A percentile compares a stretch with the other conserved stretches of the same genome.
phyloP scores from a whole-genome alignment of 75 land plant genomes.

The Chamaecyparis obtusa region DNA sequence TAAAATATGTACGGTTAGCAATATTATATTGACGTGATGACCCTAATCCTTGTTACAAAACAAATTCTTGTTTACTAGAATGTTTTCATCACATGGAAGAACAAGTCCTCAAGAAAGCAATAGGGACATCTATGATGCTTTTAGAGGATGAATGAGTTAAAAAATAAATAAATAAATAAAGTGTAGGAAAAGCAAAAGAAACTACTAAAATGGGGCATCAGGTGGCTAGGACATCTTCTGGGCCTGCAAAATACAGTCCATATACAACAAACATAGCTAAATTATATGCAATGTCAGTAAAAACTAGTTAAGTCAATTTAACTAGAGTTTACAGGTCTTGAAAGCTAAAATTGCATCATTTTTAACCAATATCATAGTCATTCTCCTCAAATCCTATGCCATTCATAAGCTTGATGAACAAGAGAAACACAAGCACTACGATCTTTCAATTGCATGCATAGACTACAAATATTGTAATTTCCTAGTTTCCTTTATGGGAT shows the following conservation, averaged over 20 bases:
- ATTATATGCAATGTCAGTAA: background rate
- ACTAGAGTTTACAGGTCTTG: background rate
- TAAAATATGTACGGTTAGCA: background rate
- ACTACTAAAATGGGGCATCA: background rate
- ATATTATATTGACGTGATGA: background rate
- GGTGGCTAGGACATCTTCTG: background rate
- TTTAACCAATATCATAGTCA: background rate
- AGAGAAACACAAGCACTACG: background rate
- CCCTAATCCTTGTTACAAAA: background rate
- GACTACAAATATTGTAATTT: background rate
- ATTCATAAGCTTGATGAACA: background rate
- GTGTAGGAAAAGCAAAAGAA: background rate
- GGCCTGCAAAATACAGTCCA: background rate
- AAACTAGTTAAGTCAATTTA: background rate
- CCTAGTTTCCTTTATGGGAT: background rate
- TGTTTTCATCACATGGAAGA: background rate
- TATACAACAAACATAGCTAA: background rate
- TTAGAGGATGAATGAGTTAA: background rate
- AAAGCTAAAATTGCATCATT: background rate
- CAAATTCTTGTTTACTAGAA: background rate
- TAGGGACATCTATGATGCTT: background rate
- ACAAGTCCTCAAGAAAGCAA: background rate
- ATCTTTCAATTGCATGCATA: background rate
- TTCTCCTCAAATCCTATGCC: background rate
- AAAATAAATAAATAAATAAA: background rate